Conservation (phyloP, 495 filamentous ascomycete genomes). For the Talaromyces liani region DNA sequence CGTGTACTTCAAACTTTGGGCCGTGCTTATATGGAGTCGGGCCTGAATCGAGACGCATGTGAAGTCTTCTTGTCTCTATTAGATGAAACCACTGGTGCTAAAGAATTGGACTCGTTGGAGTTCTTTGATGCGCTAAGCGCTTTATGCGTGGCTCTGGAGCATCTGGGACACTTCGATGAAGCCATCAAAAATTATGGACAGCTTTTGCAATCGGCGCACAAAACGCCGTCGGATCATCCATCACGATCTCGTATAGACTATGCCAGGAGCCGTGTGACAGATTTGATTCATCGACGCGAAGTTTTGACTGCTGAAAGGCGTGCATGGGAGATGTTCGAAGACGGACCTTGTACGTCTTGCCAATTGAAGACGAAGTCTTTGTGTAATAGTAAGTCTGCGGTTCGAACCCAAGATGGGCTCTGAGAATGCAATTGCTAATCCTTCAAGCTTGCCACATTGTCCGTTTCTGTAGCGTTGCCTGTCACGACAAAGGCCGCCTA, state of each 20-base stretch:
- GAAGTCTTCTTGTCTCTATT: slow-evolving; percentile 20
- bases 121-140: slow-evolving; percentile 25
- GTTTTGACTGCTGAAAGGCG: slow-evolving; percentile 19
- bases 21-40: slow-evolving; percentile 21
- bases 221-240: slow-evolving; percentile 16
- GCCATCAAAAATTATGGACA: slow-evolving; percentile 24
- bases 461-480: slow-evolving; percentile 24
- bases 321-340: slow-evolving; percentile 19
- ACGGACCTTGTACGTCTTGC: slow-evolving; percentile 17
- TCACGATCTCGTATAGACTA: slow-evolving; percentile 20
- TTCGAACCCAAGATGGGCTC: too few species aligned
- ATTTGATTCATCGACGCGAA: slow-evolving; percentile 20
- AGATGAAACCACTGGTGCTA: slow-evolving; percentile 18
- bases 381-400: slow-evolving; percentile 20
- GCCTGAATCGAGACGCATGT: slow-evolving; percentile 23
- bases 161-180: slow-evolving; percentile 21
- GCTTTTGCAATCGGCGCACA: slow-evolving; percentile 19
- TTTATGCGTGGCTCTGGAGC: slow-evolving; percentile 21
- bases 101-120: slow-evolving; percentile 18
- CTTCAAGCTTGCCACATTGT: slow-evolving; percentile 21
- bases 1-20: slow-evolving; percentile 25
- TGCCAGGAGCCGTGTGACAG: slow-evolving; percentile 20
- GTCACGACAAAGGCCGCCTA: slow-evolving; percentile 12
- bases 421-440: background rate
- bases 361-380: slow-evolving; percentile 14